A percentile compares a stretch with the other conserved stretches of the same genome.
Evolutionary conservation across 1,284 basidiomycete species (phyloP).

Genomic region (Ceratobasidium sp.): DNA sequence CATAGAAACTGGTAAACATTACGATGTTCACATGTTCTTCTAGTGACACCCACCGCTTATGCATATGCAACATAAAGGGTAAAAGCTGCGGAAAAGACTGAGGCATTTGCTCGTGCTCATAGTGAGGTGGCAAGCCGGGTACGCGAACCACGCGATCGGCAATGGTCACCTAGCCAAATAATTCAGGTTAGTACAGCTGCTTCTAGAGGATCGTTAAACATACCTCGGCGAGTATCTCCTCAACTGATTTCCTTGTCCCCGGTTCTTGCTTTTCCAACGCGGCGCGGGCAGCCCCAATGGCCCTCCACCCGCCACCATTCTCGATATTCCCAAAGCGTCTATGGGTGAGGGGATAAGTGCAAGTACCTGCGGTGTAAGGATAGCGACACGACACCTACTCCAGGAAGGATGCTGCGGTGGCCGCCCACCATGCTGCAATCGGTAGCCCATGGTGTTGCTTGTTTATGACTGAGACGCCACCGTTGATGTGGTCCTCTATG

Average conservation of each 20-base stretch:
- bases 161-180: not conserved
- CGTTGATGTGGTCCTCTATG: constrained; percentile 34
- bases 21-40: not conserved
- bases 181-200: not conserved
- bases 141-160: constrained; percentile 12
- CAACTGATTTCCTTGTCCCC: not conserved
- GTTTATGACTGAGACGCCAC: constrained; percentile 1
- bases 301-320: constrained; percentile 17
- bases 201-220: not conserved
- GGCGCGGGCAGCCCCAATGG: not conserved
- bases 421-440: constrained; percentile 21
- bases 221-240: constrained; percentile 8
- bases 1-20: not conserved
- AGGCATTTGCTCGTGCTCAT: constrained; percentile 26
- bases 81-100: not conserved
- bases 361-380: not conserved
- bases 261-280: not conserved
- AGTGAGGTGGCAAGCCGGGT: constrained; percentile 15
- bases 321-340: constrained; percentile 18
- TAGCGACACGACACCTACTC: constrained; percentile 16
- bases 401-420: constrained; percentile 13
- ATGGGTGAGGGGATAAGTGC: not conserved
- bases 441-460: constrained; percentile 3
- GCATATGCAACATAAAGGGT: not conserved
- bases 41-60: not conserved